Evolutionary conservation across 805 yeast genomes (phyloP), one percentile per base, ranked within the genome.

Genomic region (Zygosaccharomyces rouxii): DNA sequence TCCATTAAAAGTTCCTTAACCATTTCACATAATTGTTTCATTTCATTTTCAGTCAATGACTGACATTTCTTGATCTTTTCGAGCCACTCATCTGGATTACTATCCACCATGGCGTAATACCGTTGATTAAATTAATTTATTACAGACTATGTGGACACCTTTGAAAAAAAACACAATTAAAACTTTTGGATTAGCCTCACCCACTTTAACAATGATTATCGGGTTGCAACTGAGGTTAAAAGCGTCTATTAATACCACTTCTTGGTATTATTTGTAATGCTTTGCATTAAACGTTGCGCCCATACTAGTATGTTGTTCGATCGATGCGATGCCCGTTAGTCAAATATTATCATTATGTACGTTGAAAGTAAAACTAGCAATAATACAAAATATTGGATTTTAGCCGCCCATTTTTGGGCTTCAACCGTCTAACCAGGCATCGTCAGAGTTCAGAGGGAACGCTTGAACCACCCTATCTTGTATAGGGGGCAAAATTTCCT

Each of bases 11-110:
- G 74, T 66, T 90, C 97, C 68, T 94, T 92, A 42, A 92, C 97
- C 74, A 84, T 80, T 70, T 94, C 99, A 69, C 99, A 92, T 39
- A 92, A 76, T 62, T 88, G 95, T 64, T 94, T 94, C 97, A 92
- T 92, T 66, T 92, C 98, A 47, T 84, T 76, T 68, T 92, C 99
- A 1, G 89, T 84, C 47, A 92, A 72, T 18, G 95, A 83, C 59
- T 86, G 84, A 71, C 98, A 94, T 63, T 89, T 86, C 64, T 84
- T 85, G 62, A 92, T 86, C 57, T 86, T 90, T 68, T 92, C 98
- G 54, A 92, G 78, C 99, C 99, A 94, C 62, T 82, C 87, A 60
- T 94, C 97, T 21, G 98, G 98, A 38, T 96, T 96, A 68, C 88
- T 72, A 65, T 81, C 87, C 35, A 72, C 70, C 85, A 80, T 80